Evolutionary conservation across 805 yeast species (phyloP), one percentile per base, ranked within the genome.

Genomic region (Starmerella powellii): DNA sequence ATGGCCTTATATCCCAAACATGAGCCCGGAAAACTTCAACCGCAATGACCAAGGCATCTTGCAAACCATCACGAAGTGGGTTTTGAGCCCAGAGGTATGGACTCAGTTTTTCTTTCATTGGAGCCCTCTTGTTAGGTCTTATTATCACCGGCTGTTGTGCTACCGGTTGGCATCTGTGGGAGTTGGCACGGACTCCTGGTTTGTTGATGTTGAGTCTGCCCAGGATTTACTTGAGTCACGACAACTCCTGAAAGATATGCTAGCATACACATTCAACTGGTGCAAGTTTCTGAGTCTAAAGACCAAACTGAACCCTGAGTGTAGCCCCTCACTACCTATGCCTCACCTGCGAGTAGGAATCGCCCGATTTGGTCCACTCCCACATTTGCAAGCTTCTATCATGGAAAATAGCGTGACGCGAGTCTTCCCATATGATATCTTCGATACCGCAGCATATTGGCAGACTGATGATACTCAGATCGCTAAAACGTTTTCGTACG

Each of bases 51-150:
- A 65, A 44, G 63, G 75, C 32, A 55, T 70, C 37, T 66, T 75
- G 45, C 63, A 66, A 52, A 71, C 71, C 51, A 60, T 76, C 40
- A 62, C 74, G 4, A 54, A 60, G 16, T 80, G 80, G 77, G 56
- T 82, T 27, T 60, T 79, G 6, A 66, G 72, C 3, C 56, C 63
- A 3, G 50, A 55, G 1, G 61, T 64, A 27, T 82, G 87, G 79
- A 60, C 60, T 27, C 63, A 66, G 37, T 72, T 71, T 46, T 75
- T 84, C 53, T 71, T 77, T 30, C 93, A 85, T 59, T 85, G 93
- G 84, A 72, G 76, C 53, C 86, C 94, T 3, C 59, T 83, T 15
- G 76, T 82, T 19, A 65, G 94, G 29, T 70, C 80, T 3, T 80
- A 76, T 53, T 84, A 76, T 57, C 65, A 72, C 37, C 65, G 86